Evolutionary conservation across 495 filamentous ascomycete species (phyloP).

Genomic region (Cercophora newfieldiana): DNA sequence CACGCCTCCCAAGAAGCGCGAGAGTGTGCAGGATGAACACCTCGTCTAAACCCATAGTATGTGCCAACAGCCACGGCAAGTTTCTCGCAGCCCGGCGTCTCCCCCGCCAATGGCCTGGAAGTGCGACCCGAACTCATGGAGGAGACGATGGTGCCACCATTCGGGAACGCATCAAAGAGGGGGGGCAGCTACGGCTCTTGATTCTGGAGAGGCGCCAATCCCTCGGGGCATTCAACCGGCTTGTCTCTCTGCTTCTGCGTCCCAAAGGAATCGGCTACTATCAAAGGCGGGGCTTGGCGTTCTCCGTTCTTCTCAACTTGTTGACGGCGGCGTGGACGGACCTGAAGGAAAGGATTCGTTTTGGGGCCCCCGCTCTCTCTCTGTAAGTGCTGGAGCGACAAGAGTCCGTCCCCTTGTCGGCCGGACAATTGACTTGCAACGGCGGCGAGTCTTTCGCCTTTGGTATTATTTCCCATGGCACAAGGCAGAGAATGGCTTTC

Average conservation of each 20-base stretch:
- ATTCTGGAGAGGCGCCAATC: neutral
- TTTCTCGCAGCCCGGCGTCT: neutral
- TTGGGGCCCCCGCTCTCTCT: no score
- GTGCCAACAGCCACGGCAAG: neutral
- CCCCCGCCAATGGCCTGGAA: neutral
- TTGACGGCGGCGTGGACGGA: no score
- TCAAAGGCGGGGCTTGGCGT: neutral
- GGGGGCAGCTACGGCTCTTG: neutral
- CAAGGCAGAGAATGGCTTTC: neutral
- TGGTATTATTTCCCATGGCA: neutral
- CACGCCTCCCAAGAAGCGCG: neutral
- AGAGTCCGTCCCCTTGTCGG: neutral
- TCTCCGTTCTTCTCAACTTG: neutral
- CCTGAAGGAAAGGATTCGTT: no score
- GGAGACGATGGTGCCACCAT: neutral
- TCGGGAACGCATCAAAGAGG: neutral
- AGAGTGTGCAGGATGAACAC: neutral
- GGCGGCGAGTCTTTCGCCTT: neutral
- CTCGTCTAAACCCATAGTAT: neutral
- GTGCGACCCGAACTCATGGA: neutral
- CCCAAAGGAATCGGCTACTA: neutral
- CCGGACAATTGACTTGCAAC: neutral
- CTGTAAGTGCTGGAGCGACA: no score
- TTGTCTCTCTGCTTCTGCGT: no score
- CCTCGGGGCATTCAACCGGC: neutral